Conservation (phyloP, 2,329 filamentous ascomycete genomes). For the Albifimbria verrucaria region DNA sequence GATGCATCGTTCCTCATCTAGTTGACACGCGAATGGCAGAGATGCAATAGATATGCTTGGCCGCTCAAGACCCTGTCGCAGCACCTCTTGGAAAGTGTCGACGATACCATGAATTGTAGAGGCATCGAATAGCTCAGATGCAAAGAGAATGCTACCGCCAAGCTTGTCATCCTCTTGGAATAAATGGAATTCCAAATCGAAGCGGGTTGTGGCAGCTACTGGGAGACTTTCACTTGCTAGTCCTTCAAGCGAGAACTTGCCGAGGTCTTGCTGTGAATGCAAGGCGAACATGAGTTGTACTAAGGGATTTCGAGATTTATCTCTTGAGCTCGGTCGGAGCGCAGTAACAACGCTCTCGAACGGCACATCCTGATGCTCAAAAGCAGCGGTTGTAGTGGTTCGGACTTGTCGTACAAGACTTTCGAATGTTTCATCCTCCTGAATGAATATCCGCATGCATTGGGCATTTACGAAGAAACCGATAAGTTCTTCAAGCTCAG, state of each 20-base stretch:
- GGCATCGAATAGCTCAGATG: slow-evolving; percentile 16
- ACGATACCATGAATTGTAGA: slow-evolving; percentile 15
- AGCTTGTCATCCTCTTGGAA: slow-evolving; percentile 13
- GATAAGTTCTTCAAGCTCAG: slow-evolving; percentile 15
- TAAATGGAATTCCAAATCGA: slow-evolving; percentile 22
- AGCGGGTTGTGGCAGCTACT: slow-evolving; percentile 9
- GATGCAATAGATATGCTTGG: slow-evolving; percentile 1
- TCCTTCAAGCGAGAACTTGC: not conserved
- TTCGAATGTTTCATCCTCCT: slow-evolving; percentile 10
- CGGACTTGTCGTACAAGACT: slow-evolving; percentile 12
- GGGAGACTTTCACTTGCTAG: not conserved
- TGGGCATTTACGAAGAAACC: slow-evolving; percentile 24
- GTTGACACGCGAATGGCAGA: not conserved
- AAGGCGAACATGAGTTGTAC: slow-evolving; percentile 16
- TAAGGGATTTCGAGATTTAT: slow-evolving; percentile 13
- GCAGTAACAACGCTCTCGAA: slow-evolving; percentile 1
- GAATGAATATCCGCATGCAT: slow-evolving; percentile 18
- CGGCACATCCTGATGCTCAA: slow-evolving; percentile 16
- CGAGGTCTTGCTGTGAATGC: slow-evolving; percentile 18
- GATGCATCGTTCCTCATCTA: too few relatives aligned
- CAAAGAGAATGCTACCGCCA: slow-evolving; percentile 11
- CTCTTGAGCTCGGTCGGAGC: slow-evolving; percentile 4
- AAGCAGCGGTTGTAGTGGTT: slow-evolving; percentile 6
- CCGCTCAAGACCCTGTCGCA: slow-evolving; percentile 11
- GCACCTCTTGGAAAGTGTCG: slow-evolving; percentile 11